Percentiles rank a stretch among this genome's conserved stretches.
Evolutionary conservation across 306 rosid species (phyloP).

Genomic region (Cyclanthera cordifolia): DNA sequence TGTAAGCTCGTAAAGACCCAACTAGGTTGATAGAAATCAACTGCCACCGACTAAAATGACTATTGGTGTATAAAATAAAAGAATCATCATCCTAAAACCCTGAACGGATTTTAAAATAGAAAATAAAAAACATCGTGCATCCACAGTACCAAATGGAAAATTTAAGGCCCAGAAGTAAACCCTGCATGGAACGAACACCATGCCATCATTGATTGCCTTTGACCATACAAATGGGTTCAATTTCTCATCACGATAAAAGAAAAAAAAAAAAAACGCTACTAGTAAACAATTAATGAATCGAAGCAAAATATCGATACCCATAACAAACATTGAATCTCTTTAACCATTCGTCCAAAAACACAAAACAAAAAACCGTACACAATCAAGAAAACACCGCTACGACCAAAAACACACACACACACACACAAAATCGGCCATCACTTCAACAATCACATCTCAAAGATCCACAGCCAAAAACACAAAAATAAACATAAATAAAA

Average conservation of each 20-base stretch:
- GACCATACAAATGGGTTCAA: background rate
- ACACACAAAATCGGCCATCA: background rate
- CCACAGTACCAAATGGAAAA: background rate
- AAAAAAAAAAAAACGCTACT: background rate
- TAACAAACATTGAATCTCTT: background rate
- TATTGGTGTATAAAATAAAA: background rate
- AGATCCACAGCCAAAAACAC: background rate
- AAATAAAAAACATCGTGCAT: background rate
- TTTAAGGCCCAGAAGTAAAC: background rate
- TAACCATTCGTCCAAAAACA: background rate
- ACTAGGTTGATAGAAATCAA: background rate
- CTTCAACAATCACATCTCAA: background rate
- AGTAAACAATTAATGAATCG: background rate
- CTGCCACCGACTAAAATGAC: background rate
- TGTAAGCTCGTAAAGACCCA: too few species aligned
- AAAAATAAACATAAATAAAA: background rate
- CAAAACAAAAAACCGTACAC: too few species aligned
- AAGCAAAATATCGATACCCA: background rate
- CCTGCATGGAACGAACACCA: conserved; percentile 6
- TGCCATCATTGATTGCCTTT: background rate
- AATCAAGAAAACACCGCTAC: background rate
- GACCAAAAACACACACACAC: background rate
- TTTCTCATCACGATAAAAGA: background rate
- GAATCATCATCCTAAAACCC: background rate
- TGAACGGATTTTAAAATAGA: background rate